Base-by-base conservation (phyloP, 2,329 filamentous ascomycete genomes). In the Talaromyces sp. region DNA sequence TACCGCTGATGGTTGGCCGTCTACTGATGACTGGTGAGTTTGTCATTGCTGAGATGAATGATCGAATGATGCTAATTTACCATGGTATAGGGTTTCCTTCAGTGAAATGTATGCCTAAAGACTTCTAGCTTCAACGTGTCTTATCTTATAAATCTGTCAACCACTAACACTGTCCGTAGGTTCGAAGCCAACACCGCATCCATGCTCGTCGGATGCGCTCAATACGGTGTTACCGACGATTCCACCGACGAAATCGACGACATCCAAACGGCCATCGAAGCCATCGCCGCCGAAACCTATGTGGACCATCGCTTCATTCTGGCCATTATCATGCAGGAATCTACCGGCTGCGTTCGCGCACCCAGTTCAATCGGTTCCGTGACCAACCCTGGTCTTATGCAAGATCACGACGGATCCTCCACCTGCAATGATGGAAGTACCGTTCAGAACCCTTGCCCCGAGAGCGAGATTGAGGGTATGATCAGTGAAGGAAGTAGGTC, bases 401-500 rank as follows among this genome's bases (percentile, higher is more conserved):
- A 80, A 68, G 70, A 70, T 45, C 76, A 79, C 68, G 69, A 76
- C 62, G 78, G 78, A 50, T 59, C 65, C n/a, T 74, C 71, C 11
- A 72, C 75, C 43, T 82, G 80, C 73, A 76, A 76, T 65, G 69
- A 69, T 16, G 43, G 41, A 19, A 69, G 70, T 11, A 67, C 67
- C 16, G 65, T 70, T 65, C 71, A 66, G 45, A 31, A 41, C 33
- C 72, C 72, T 14, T 76, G 74, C 68, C 69, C 72, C 0, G 52
- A 66, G 22, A 56, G 47, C 6, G 43, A 71, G 66, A 78, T 78
- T 57, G 60, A 69, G n/a, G 71, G 75, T 56, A 79, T 80, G 77
- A 76, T 81, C 47, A 61, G 66, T 14, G 78, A 81, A 62, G 78
- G 79, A 64, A 70, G 50, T 54, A 54, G n/a, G 50, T 54, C 6